A percentile compares a stretch with the other conserved stretches of the same genome.
Conservation (phyloP, 2,329 filamentous ascomycete genomes). For the Septoria linicola region DNA sequence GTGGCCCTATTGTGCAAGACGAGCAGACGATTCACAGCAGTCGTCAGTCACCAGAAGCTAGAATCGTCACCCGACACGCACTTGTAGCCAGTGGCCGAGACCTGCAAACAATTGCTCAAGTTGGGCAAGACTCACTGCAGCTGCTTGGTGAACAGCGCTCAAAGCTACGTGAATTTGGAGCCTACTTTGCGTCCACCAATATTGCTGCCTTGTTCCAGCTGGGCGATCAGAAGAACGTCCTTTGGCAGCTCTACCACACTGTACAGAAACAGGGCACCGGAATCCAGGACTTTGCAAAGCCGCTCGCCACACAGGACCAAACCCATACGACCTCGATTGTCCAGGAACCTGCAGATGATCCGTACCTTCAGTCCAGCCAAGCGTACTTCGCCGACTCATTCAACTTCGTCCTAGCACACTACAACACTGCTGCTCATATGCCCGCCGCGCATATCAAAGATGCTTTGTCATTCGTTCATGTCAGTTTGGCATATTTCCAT, state of each 20-base stretch:
- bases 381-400: slow-evolving; percentile 25
- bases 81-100: slow-evolving; percentile 59
- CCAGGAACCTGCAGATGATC: not conserved
- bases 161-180: slow-evolving; percentile 42
- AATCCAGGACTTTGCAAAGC: not conserved
- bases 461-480: slow-evolving; percentile 62
- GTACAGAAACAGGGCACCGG: slow-evolving; percentile 21
- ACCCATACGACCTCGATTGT: not conserved
- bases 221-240: slow-evolving; percentile 50
- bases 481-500: slow-evolving; percentile 60
- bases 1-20: slow-evolving; percentile 52
- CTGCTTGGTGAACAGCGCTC: slow-evolving; percentile 59
- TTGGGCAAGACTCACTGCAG: slow-evolving; percentile 52
- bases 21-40: slow-evolving; percentile 37
- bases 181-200: slow-evolving; percentile 59
- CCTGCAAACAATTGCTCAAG: slow-evolving; percentile 48
- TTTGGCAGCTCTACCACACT: slow-evolving; percentile 42
- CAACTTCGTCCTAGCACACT: slow-evolving; percentile 41
- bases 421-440: slow-evolving; percentile 50
- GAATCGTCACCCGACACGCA: slow-evolving; percentile 64
- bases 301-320: not conserved
- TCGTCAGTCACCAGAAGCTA: slow-evolving; percentile 53
- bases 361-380: slow-evolving; percentile 10
- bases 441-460: slow-evolving; percentile 48
- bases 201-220: slow-evolving; percentile 56